Percentiles rank a stretch among this genome's conserved stretches.
Evolutionary conservation across 305 asterid genomes (phyloP).

Genomic region (Fraxinus angustifolia): DNA sequence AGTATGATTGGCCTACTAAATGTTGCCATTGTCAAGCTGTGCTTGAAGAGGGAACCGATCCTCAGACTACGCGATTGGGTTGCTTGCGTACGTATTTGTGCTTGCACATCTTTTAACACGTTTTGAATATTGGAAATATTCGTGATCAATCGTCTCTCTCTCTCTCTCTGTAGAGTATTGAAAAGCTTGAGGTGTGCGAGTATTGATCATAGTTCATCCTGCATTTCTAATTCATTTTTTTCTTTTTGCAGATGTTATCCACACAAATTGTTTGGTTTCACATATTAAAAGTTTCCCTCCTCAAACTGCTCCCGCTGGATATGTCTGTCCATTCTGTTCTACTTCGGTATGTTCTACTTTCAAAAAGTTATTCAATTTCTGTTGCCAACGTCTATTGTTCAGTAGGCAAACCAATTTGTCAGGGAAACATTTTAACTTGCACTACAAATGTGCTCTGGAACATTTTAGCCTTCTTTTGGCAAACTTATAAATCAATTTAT

Average conservation of each 20-base stretch:
- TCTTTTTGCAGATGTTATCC: slow-evolving; percentile 59
- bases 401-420: neutral
- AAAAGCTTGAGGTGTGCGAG: neutral
- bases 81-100: slow-evolving; percentile 75
- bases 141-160: neutral
- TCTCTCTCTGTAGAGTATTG: neutral
- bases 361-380: neutral
- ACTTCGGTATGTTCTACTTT: slow-evolving; percentile 59
- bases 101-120: slow-evolving; percentile 8
- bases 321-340: slow-evolving; percentile 78
- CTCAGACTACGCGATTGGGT: slow-evolving; percentile 81
- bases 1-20: slow-evolving; percentile 94
- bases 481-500: neutral
- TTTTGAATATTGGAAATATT: neutral
- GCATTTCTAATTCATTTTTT: slow-evolving; percentile 7
- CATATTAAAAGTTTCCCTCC: slow-evolving; percentile 74
- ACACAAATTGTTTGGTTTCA: slow-evolving; percentile 75
- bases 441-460: neutral
- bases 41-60: slow-evolving; percentile 61
- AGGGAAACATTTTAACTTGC: neutral
- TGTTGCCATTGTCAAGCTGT: slow-evolving; percentile 77
- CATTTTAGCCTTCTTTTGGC: neutral
- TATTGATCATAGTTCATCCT: neutral
- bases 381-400: neutral
- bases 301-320: slow-evolving; percentile 94